A percentile compares a stretch with the other conserved stretches of the same genome.
Conservation (phyloP, 2,329 filamentous ascomycete species). For the Penicillium griseofulvum region DNA sequence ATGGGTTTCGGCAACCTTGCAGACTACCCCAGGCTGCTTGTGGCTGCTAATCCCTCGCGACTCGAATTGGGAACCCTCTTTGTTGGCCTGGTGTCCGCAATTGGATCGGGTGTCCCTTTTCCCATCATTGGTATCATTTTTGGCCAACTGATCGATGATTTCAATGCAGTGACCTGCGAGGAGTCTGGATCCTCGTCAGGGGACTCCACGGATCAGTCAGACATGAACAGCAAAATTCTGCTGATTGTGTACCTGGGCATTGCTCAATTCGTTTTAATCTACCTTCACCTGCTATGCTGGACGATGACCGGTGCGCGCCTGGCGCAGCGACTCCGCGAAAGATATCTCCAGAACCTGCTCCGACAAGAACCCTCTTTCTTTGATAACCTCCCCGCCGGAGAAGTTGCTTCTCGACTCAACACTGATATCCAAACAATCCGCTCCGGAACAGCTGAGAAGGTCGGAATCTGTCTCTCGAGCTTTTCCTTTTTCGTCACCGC, state of each 20-base stretch:
- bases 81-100: constrained; percentile 29
- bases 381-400: constrained; percentile 60
- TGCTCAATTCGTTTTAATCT: constrained; percentile 62
- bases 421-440: constrained; percentile 66
- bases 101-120: constrained; percentile 42
- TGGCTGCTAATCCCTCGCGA: constrained; percentile 39
- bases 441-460: constrained; percentile 68
- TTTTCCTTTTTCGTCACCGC: constrained; percentile 66
- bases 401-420: constrained; percentile 63
- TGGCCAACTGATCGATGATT: constrained; percentile 41
- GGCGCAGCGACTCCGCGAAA: constrained; percentile 60
- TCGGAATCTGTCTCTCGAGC: constrained; percentile 62
- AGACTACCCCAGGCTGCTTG: constrained; percentile 36
- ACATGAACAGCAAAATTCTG: constrained; percentile 55
- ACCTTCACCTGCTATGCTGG: constrained; percentile 64
- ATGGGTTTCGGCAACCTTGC: constrained; percentile 34
- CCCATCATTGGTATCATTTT: constrained; percentile 43
- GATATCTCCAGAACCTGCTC: constrained; percentile 59
- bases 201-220: constrained; percentile 19
- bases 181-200: constrained; percentile 10
- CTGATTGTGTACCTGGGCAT: constrained; percentile 63
- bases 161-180: constrained; percentile 34
- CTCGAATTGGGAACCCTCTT: constrained; percentile 29
- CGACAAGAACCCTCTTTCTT: constrained; percentile 64
- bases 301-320: constrained; percentile 63